phyloP scores from a whole-genome alignment of 2,329 filamentous ascomycete species.

The Paraconiothyrium sp. region DNA sequence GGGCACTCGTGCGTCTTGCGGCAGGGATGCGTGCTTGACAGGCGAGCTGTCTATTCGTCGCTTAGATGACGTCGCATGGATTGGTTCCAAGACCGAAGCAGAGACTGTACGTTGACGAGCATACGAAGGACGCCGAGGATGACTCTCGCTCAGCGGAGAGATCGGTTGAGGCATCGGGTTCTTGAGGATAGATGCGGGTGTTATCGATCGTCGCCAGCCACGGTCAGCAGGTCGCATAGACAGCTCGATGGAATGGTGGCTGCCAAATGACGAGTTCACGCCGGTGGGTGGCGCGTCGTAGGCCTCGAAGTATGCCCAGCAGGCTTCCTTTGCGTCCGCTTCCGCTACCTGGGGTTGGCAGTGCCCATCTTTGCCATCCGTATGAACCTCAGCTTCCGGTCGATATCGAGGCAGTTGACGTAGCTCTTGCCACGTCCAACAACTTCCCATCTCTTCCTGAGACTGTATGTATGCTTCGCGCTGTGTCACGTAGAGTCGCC shows the following conservation, averaged over 20 bases:
- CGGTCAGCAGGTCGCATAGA: constrained; percentile 47
- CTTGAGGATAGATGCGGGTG: constrained; percentile 45
- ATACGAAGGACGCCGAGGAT: constrained; percentile 37
- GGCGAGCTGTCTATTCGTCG: constrained; percentile 42
- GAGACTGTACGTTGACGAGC: constrained; percentile 39
- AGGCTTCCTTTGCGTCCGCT: constrained; percentile 70
- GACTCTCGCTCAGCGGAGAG: constrained; percentile 48
- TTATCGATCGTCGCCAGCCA: constrained; percentile 48
- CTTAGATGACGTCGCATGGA: constrained; percentile 37
- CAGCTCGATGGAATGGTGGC: constrained; percentile 42
- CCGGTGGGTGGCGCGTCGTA: constrained; percentile 66
- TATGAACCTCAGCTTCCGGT: constrained; percentile 51
- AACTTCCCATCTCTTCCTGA: constrained; percentile 55
- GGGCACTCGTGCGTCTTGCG: constrained; percentile 50
- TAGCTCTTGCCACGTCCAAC: constrained; percentile 77
- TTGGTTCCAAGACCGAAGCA: constrained; percentile 37
- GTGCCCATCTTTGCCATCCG: constrained; percentile 46
- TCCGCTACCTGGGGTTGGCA: constrained; percentile 62
- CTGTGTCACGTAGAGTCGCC: constrained; percentile 79
- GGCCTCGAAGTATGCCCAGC: constrained; percentile 73
- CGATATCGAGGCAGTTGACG: constrained; percentile 69
- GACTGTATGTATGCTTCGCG: constrained; percentile 78
- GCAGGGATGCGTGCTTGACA: constrained; percentile 40
- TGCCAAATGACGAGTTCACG: constrained; percentile 57
- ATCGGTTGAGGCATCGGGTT: constrained; percentile 42